These are phyloP conservation scores for Raddia distichophylla DNA, from an alignment of 176 grass and related monocot genomes.

Conservation along the genomic window DNA sequence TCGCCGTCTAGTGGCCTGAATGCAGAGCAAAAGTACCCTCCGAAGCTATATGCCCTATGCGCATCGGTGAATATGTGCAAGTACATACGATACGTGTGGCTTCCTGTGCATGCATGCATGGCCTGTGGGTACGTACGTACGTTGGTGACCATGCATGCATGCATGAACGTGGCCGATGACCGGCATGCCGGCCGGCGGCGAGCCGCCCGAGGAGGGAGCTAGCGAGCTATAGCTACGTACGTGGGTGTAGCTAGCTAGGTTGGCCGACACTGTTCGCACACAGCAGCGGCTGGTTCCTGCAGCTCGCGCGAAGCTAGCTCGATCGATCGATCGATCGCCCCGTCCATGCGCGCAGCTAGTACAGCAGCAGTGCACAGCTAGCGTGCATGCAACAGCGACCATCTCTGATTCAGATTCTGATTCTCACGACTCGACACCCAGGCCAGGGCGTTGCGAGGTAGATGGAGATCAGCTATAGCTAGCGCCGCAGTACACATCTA, in stretches of 20 bases:
- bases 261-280: slow-evolving; percentile 31
- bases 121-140: too few species aligned
- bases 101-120: too few species aligned
- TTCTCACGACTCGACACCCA: slow-evolving; percentile 32
- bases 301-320: too few species aligned
- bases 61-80: slow-evolving; percentile 12
- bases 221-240: too few species aligned
- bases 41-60: neutral
- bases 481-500: too few species aligned
- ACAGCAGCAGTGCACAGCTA: neutral
- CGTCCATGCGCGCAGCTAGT: neutral
- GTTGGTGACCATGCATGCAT: too few species aligned
- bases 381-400: slow-evolving; percentile 20
- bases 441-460: neutral
- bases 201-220: neutral
- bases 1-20: neutral
- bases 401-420: slow-evolving; percentile 58
- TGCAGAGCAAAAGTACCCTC: neutral
- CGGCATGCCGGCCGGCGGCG: too few species aligned
- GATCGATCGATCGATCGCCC: neutral
- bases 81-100: neutral
- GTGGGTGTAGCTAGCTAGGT: neutral
- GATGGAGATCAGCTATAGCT: neutral
- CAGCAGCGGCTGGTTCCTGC: neutral
- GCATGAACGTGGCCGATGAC: too few species aligned